Evolutionary conservation across 2,329 filamentous ascomycete species (phyloP).

Genomic region (Decorospora gaudefroyi): DNA sequence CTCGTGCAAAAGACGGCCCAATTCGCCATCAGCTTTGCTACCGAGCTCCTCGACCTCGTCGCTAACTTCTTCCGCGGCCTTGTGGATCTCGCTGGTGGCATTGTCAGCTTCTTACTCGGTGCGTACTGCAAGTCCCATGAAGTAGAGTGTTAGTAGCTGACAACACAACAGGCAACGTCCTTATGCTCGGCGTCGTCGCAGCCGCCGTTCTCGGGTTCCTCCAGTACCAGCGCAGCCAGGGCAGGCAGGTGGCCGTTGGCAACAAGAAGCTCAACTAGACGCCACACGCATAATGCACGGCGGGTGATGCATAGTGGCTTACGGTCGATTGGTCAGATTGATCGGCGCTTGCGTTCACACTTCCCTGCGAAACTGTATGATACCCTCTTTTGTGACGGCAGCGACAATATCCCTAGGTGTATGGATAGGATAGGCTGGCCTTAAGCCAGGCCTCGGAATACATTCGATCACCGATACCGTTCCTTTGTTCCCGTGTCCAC

Average conservation of each 20-base stretch:
- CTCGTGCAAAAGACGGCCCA: conserved; percentile 38
- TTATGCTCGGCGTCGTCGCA: conserved; percentile 43
- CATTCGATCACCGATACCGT: not conserved
- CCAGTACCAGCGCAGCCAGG: conserved; percentile 45
- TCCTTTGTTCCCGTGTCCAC: not conserved
- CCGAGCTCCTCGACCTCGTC: conserved; percentile 34
- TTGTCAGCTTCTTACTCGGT: conserved; percentile 44
- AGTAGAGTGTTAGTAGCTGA: conserved; percentile 13
- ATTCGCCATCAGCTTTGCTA: conserved; percentile 36
- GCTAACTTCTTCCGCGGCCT: conserved; percentile 43
- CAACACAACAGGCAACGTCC: conserved; percentile 35
- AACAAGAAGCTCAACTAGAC: conserved; percentile 47
- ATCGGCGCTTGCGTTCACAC: not conserved
- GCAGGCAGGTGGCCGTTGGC: conserved; percentile 41
- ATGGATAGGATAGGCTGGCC: conserved; percentile 1
- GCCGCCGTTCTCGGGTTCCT: conserved; percentile 43
- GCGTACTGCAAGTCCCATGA: no score
- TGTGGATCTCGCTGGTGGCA: conserved; percentile 41
- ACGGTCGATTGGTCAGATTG: not conserved
- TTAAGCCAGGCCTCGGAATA: not conserved
- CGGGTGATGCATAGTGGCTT: not conserved
- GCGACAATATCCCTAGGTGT: not conserved
- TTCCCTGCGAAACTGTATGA: conserved; percentile 8
- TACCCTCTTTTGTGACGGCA: conserved; percentile 4
- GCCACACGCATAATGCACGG: not conserved